Conservation (phyloP, 2,329 filamentous ascomycete species). For the Dothistroma septosporum region DNA sequence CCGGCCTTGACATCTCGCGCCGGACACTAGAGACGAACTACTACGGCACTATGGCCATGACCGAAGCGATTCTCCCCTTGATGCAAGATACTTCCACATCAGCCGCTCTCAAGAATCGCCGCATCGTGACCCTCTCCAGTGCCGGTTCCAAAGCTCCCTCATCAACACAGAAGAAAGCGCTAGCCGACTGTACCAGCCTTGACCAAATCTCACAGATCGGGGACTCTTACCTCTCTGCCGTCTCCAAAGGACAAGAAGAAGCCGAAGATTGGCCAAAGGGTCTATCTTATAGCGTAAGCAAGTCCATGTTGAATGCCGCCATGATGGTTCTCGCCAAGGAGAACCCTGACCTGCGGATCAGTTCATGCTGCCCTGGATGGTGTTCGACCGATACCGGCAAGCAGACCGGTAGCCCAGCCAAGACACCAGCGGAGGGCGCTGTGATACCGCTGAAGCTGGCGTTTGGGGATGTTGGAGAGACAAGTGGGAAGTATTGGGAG, state of each 20-base stretch:
- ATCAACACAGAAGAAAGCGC: neutral
- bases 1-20: neutral
- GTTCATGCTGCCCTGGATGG: neutral
- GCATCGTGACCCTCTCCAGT: neutral
- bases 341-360: neutral
- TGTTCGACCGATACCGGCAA: neutral
- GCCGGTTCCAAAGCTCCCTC: neutral
- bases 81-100: neutral
- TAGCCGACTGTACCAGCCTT: neutral
- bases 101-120: neutral
- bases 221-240: neutral
- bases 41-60: neutral
- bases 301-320: neutral
- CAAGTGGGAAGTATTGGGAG: neutral
- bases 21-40: neutral
- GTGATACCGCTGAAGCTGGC: neutral
- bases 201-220: neutral
- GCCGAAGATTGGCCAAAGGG: neutral
- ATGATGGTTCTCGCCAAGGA: neutral
- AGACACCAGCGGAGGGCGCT: neutral
- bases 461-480: neutral
- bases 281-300: constrained; percentile 1
- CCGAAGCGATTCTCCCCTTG: neutral
- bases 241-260: neutral
- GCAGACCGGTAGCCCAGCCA: neutral